A percentile compares a stretch with the other conserved stretches of the same genome.
These are phyloP conservation scores for Candida sanyiensis DNA, from an alignment of 805 yeast species.

Conservation along the genomic window DNA sequence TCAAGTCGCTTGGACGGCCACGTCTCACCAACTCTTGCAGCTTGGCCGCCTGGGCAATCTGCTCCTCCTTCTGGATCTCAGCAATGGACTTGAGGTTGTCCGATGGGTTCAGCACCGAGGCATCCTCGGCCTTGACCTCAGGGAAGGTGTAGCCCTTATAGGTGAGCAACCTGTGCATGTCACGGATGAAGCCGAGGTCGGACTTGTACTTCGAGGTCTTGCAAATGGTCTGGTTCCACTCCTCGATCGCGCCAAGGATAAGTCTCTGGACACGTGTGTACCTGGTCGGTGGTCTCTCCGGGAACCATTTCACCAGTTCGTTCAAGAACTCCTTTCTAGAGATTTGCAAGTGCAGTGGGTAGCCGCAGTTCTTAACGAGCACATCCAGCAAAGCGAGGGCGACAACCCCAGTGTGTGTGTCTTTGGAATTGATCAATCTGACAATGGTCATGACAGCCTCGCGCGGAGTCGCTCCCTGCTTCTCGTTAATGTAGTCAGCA, in stretches of 20 bases:
- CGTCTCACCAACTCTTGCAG: constrained; percentile 92
- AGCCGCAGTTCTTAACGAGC: constrained; percentile 95
- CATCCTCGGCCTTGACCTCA: constrained; percentile 81
- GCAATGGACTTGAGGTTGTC: constrained; percentile 83
- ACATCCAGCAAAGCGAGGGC: constrained; percentile 82
- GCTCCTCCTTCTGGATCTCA: constrained; percentile 89
- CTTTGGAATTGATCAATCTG: constrained; percentile 72
- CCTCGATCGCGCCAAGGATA: constrained; percentile 86
- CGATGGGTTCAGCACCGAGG: constrained; percentile 87
- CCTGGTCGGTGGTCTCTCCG: constrained; percentile 87
- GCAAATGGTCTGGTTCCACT: constrained; percentile 95
- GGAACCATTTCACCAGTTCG: constrained; percentile 87
- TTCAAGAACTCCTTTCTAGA: constrained; percentile 92
- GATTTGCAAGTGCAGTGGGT: constrained; percentile 92
- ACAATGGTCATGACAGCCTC: constrained; percentile 89
- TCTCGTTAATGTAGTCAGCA: constrained; percentile 87
- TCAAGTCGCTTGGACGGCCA: constrained; percentile 91
- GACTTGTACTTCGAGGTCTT: constrained; percentile 84
- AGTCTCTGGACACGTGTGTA: constrained; percentile 79
- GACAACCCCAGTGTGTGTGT: constrained; percentile 76
- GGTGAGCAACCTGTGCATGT: constrained; percentile 87
- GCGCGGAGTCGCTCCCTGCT: constrained; percentile 78
- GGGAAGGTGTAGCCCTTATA: constrained; percentile 95
- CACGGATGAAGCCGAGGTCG: constrained; percentile 86
- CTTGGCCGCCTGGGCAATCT: constrained; percentile 88